Base-by-base conservation (phyloP, 768 basidiomycete species). In the Suillus bovinus region DNA sequence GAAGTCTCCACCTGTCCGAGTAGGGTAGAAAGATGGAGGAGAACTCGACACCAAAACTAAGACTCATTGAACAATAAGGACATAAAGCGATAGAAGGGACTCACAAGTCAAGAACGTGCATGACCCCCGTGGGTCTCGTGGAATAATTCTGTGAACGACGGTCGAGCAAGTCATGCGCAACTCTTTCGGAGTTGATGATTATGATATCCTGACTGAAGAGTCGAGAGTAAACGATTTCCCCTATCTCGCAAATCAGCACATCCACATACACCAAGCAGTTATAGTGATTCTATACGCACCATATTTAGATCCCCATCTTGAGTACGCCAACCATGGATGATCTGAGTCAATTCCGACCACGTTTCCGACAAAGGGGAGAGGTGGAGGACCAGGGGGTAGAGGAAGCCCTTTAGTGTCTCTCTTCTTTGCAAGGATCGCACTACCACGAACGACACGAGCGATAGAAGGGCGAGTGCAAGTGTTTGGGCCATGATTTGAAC, bases 1-100 rank as follows among this genome's bases (percentile, higher is more conserved):
- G 72, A 22, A 68, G 65, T 3, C 70, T 69, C 73, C 74, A 74
- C 6, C 61, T 56, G 39, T 69, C 68, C 14, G 74, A 70, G 41
- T 74, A 74, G 4, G 67, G 69, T n/a, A 75, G 31, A 38, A 71
- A 67, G 41, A 66, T 58, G 13, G 67, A 69, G 2, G 64, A 63
- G 59, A 73, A 76, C 17, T 67, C 70, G 10, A 53, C 54, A 24
- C 70, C 70, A 27, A 73, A 58, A 31, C 73, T 74, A 33, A 52
- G 44, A 27, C 34, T 14, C 3, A 24, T n/a, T 54, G n/a, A 60
- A 56, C 3, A 29, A 27, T n/a, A 14, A 5, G 38, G 20, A 54
- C 9, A 56, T 27, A n/a, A n/a, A 13, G 10, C 4, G 20, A 42
- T 8, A 16, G 33, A 20, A 31, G 2, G 11, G 29, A 20, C 64